phyloP scores from a whole-genome alignment of 306 rosid species.

The Quillaja saponaria region DNA sequence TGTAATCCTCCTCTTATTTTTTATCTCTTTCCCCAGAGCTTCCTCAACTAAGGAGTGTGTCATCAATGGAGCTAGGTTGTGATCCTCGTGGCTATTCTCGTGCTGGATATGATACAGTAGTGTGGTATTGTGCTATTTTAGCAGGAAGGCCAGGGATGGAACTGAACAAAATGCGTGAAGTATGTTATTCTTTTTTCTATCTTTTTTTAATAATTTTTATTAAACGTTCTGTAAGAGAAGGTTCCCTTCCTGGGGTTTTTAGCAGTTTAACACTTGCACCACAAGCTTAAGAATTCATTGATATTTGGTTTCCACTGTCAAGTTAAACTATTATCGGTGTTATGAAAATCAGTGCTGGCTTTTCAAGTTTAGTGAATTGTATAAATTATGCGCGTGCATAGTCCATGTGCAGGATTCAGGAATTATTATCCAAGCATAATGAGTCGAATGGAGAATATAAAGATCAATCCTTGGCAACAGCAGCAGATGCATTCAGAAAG shows the following conservation, averaged over 20 bases:
- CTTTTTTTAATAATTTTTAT: conserved; percentile 21
- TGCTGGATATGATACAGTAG: conserved; percentile 69
- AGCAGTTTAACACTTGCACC: too few relatives aligned
- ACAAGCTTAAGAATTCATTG: neutral
- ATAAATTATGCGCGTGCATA: conserved; percentile 53
- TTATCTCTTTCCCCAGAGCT: conserved; percentile 49
- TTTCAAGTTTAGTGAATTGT: conserved; percentile 30
- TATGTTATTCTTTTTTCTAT: conserved; percentile 48
- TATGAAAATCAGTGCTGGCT: too few relatives aligned
- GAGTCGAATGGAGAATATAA: conserved; percentile 43
- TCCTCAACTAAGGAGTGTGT: conserved; percentile 70
- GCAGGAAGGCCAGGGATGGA: conserved; percentile 77
- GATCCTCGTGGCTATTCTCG: conserved; percentile 88
- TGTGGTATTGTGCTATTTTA: conserved; percentile 90
- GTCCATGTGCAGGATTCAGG: conserved; percentile 83
- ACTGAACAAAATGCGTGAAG: conserved; percentile 86
- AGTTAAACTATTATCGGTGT: conserved; percentile 16
- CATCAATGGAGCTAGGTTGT: conserved; percentile 90
- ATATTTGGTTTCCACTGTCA: conserved; percentile 11
- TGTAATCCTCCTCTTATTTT: too few relatives aligned
- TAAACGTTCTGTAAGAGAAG: conserved; percentile 8
- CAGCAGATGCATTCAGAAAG: conserved; percentile 51
- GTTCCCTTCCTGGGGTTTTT: too few relatives aligned
- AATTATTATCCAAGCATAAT: conserved; percentile 48
- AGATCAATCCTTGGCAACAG: conserved; percentile 54